Evolutionary conservation across 2,329 filamentous ascomycete genomes (phyloP), one percentile per base, ranked within the genome.

Genomic region (Neonectria ditissima): DNA sequence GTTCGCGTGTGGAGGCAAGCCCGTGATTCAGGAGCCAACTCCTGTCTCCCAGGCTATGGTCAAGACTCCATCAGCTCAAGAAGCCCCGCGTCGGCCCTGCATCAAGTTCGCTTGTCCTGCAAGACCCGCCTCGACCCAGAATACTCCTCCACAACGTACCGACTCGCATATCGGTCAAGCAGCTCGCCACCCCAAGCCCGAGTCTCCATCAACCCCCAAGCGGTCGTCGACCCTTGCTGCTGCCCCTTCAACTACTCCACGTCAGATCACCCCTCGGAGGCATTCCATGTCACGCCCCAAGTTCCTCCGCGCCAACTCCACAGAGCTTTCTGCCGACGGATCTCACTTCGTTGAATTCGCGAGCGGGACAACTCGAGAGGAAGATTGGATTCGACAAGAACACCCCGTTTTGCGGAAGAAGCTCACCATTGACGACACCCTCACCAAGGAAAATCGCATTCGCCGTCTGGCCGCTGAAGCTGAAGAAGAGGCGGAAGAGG

Each of bases 311-410:
- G 86, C 84, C 16, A 79, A 83, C 61, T 81, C 81, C 5, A 80
- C 75, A 37, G 86, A 88, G 53, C 73, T 88, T 45, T 79, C 81
- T 39, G 82, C 81, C 43, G 87, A 90, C 66, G 83, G 84, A 26
- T 89, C 81, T 75, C 88, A 82, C 52, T 98, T 97, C 75, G 93
- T 97, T 76, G 95, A 97, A 74, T 98, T 98, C 77, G 95, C 93
- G 45, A 94, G 91, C 75, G 94, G 92, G 53, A 86, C 89, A 62
- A 85, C 91, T 43, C 89, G 93, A 62, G 92, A 96, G 65, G 94
- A 97, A 62, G 94, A 97, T 72, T 99, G 96, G 96, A 92, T 97
- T 30, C 83, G 83, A 16, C 89, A 91, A 59, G 91, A 92, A 72
- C 83, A 87, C 34, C 84, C 86, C 8, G 86, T 87, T 32, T 83